These are phyloP conservation scores for Exophiala sp. DNA, from an alignment of 2,329 filamentous ascomycete species.

Conservation along the genomic window DNA sequence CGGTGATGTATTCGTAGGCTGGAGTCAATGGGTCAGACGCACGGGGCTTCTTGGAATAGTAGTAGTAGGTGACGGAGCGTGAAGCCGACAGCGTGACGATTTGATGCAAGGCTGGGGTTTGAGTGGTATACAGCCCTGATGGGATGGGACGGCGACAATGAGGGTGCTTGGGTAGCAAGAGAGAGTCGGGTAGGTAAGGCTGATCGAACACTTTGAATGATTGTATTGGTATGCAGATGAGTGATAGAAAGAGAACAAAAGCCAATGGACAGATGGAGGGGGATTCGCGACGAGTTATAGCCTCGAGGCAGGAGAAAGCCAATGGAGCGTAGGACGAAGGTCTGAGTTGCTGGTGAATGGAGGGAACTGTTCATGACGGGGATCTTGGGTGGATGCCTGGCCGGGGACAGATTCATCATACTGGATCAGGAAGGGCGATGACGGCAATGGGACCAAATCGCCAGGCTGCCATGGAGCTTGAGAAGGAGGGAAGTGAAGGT, in stretches of 20 bases:
- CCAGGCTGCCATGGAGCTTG: constrained; percentile 17
- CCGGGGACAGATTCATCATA: neutral
- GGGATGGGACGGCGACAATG: constrained; percentile 10
- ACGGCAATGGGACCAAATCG: constrained; percentile 14
- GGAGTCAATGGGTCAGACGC: constrained; percentile 7
- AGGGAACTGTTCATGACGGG: constrained; percentile 9
- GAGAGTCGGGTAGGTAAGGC: neutral
- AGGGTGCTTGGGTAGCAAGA: neutral
- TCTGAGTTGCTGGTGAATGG: constrained; percentile 8
- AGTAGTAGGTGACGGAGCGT: constrained; percentile 26
- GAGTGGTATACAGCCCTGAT: constrained; percentile 15
- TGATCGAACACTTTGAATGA: constrained; percentile 1
- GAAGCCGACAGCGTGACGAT: constrained; percentile 26
- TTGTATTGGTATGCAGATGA: neutral
- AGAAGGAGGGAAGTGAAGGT: neutral
- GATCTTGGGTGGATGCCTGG: constrained; percentile 24
- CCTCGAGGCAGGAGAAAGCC: constrained; percentile 15
- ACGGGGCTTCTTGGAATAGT: constrained; percentile 21
- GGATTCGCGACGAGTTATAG: constrained; percentile 20
- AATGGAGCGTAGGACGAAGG: constrained; percentile 16
- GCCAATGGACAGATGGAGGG: constrained; percentile 7
- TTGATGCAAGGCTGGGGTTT: neutral
- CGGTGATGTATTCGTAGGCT: constrained; percentile 21
- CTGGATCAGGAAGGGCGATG: constrained; percentile 2
- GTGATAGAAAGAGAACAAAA: constrained; percentile 3